phyloP scores from a whole-genome alignment of 2,329 filamentous ascomycete genomes.

The Talaromyces sp. region DNA sequence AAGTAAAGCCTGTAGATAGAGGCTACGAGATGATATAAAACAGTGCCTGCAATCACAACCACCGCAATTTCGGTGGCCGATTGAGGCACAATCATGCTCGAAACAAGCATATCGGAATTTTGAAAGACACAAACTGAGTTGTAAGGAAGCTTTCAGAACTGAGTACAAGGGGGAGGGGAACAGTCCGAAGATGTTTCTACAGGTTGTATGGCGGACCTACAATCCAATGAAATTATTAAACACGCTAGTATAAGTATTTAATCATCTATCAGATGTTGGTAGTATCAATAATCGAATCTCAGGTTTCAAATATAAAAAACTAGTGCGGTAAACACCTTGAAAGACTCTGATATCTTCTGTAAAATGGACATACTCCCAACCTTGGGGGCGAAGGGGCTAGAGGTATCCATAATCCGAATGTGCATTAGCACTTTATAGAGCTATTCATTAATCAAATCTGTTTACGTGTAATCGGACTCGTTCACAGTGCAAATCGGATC shows the following conservation, averaged over 20 bases:
- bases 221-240: background rate
- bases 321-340: background rate
- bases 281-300: background rate
- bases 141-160: background rate
- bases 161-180: background rate
- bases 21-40: background rate
- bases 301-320: background rate
- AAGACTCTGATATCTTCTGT: background rate
- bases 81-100: background rate
- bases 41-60: background rate
- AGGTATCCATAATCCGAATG: background rate
- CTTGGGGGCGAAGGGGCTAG: background rate
- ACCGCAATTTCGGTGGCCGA: background rate
- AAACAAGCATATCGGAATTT: background rate
- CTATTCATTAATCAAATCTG: background rate
- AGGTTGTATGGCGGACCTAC: background rate
- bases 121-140: background rate
- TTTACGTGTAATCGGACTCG: background rate
- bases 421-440: background rate
- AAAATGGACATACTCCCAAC: background rate
- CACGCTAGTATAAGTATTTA: background rate
- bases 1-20: conserved; percentile 32
- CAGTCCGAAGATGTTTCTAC: background rate
- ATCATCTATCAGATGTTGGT: background rate
- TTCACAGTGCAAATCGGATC: background rate